Evolutionary conservation across 345 rosid genomes (phyloP), one percentile per base, ranked within the genome.

Genomic region (Zanthoxylum bungeanum): DNA sequence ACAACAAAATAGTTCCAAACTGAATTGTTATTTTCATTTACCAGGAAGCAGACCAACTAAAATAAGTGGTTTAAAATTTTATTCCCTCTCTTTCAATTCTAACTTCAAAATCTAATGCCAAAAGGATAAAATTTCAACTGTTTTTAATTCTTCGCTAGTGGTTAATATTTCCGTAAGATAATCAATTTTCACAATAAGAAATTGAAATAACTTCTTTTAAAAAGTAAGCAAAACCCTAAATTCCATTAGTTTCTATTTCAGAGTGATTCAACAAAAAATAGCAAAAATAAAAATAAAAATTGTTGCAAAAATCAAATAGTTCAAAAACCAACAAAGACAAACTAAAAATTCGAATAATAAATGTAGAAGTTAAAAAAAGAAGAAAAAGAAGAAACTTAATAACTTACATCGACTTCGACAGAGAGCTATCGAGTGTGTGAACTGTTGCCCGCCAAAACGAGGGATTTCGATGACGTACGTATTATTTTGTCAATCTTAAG

Each of bases 381-480:
- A 16, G 24, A 22, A 1, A 61, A 22, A 1, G 11, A 22, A 22
- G 11, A 9, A 14, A 37, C 6, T 21, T 0, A 11, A 47, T 21
- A 9, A 12, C 58, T 49, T 14, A 66, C 30, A 21, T 49, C 7
- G 39, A 22, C 6, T 66, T 50, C 17, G 49, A n/a, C 12, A n/a
- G 24, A 11, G 30, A 34, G 33, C 16, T 9, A 28, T 27, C 7
- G 1, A 50, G 11, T n/a, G n/a, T n/a, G n/a, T 21, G 21, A 47
- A 12, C 27, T 2, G 11, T n/a, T 49, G 69, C 69, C 69, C 31
- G 58, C 46, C 69, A 49, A 66, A 33, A 49, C 16, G 44, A 42
- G 30, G 36, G 33, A 28, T 14, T 36, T 27, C 6, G 7, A 42
- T 5, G 27, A 9, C 0, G 28, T 21, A 4, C 5, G 49, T 4